Conservation (phyloP, 495 filamentous ascomycete genomes). For the Hyaloscypha variabilis region DNA sequence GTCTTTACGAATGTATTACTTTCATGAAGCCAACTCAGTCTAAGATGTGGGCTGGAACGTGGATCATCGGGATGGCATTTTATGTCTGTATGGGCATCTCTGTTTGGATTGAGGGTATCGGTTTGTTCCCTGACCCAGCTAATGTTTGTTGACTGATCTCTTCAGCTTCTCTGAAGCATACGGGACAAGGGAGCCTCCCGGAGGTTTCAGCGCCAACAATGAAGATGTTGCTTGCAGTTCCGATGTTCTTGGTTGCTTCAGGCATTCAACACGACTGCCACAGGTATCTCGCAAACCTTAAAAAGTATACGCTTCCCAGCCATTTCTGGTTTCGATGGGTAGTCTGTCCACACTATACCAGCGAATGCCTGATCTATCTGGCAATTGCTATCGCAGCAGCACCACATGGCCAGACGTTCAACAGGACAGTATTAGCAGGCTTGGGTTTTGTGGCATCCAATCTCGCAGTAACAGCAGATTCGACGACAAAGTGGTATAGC, state of each 20-base stretch:
- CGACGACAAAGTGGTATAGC: conserved; percentile 79
- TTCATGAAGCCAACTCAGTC: conserved; percentile 65
- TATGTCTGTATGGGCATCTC: conserved; percentile 73
- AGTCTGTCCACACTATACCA: conserved; percentile 90
- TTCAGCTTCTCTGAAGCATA: conserved; percentile 17
- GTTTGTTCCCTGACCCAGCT: conserved; percentile 44
- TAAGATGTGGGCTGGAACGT: conserved; percentile 79
- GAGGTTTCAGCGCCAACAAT: conserved; percentile 44
- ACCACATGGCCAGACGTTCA: conserved; percentile 60
- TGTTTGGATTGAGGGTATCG: conserved; percentile 84
- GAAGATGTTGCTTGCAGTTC: conserved; percentile 61
- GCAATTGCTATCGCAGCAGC: conserved; percentile 76
- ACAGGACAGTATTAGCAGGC: conserved; percentile 72
- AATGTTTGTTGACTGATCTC: conserved; percentile 1
- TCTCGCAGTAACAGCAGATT: conserved; percentile 78
- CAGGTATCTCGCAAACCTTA: conserved; percentile 73
- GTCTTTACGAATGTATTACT: conserved; percentile 70
- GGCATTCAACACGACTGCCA: conserved; percentile 82
- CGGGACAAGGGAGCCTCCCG: conserved; percentile 6
- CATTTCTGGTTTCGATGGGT: conserved; percentile 66
- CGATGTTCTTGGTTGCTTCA: conserved; percentile 74
- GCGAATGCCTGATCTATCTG: conserved; percentile 83
- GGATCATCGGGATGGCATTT: conserved; percentile 80
- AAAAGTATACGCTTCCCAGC: conserved; percentile 80
- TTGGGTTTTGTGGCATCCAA: conserved; percentile 77